Base-by-base conservation (phyloP, 73 alveolate genomes). In the Stentor coeruleus region DNA sequence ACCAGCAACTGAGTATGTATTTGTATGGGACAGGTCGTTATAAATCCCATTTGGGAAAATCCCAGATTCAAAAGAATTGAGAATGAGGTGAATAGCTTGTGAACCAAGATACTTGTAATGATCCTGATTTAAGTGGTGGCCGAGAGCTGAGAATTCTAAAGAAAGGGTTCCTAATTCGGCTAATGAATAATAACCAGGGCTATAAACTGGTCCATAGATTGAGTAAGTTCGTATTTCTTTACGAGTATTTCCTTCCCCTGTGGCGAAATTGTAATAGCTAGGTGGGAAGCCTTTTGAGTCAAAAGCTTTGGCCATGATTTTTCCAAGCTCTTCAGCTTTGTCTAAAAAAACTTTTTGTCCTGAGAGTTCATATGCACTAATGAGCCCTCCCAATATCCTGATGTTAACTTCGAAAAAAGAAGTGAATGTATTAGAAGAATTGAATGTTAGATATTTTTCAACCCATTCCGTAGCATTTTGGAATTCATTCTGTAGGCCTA, bases 371-470 rank as follows among this genome's bases (percentile, higher is more conserved):
- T 36, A 75, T 37, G 83, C 83, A 38, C 83, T 40, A 6, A 75
- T 6, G n/a, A 75, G 83, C 38, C 83, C 83, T 75, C 83, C 83
- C 38, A 75, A n/a, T 1, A 75, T 33, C 58, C 83, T 75, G 59
- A 75, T 75, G 39, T 75, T 75, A 38, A 75, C 72, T 75, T 75
- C 83, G 33, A 75, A 75, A 20, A 75, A 0, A 20, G 83, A 75
- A 0, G 30, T n/a, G 15, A 20, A 15, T 1, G 33, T 6, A 75
- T 75, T 37, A 75, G 59, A 31, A 36, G 72, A 31, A 0, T 31
- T 11, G 38, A 75, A 39, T 20, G 33, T 35, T 6, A 75, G 72
- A 1, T 15, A n/a, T 20, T 0, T 38, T 75, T 75, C 38, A 15
- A 75, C 83, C 84, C 83, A 75, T 20, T 75, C 72, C 39, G 3